Base-by-base conservation (phyloP, 2,329 filamentous ascomycete genomes). In the Albifimbria verrucaria region DNA sequence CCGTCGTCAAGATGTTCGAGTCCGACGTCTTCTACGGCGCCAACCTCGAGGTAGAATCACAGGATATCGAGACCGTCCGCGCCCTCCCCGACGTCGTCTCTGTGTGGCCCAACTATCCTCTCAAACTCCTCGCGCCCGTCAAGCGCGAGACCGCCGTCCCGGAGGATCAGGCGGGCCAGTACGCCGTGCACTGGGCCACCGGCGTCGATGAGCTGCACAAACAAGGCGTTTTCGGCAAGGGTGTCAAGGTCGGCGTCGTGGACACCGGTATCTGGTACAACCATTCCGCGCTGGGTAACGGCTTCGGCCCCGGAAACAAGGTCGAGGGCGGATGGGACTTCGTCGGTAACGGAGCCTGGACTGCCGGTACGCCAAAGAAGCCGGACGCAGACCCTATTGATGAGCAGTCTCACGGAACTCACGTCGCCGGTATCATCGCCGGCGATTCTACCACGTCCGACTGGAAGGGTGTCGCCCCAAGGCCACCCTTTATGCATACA, bases 381-480 rank as follows among this genome's bases (percentile, higher is more conserved):
- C 62, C 63, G 0, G 53, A 62, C 41, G 58, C 9, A 46, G 50
- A 53, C n/a, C 52, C 52, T 17, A 52, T 57, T 20, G 46, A 57
- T 22, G 39, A 26, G 18, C 47, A 52, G 10, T 57, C 56, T 2
- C 64, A 66, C n/a, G 64, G 65, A 1, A 68, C 64, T 1, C 65
- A 67, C 41, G 64, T 67, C 3, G 57, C 64, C 21, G 65, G 64
- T 9, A 67, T 67, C n/a, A 56, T 64, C 21, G 62, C 58, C 45
- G 49, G 52, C 32, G 10, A 22, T 12, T 44, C 42, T 11, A 22
- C 42, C 4, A 21, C n/a, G 12, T 44, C 42, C 4, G n/a, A 44
- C 22, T 44, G 42, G 42, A 36, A 48, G 44, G 50, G 50, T 18
- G 50, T 52, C n/a, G 50, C 50, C 50, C 50, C 9, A 46, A 48